Evolutionary conservation across 306 rosid species (phyloP).

Genomic region (Quercus ilex): DNA sequence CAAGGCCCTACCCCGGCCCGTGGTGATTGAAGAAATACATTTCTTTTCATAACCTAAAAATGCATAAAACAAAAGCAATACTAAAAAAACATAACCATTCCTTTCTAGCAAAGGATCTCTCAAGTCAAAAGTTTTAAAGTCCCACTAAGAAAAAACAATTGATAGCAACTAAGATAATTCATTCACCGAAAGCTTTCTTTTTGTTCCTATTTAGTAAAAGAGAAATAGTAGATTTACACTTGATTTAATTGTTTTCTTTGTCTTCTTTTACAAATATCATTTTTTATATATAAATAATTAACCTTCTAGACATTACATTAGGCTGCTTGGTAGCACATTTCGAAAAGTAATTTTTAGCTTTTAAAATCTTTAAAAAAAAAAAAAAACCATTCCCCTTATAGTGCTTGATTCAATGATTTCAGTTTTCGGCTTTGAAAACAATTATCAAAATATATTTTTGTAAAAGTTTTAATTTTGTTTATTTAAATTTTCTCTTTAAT

Average conservation of each 20-base stretch:
- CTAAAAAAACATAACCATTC: background rate
- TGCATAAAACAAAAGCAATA: background rate
- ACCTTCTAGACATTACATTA: too few relatives aligned
- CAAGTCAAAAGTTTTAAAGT: background rate
- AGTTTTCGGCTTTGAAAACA: too few relatives aligned
- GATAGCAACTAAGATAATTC: background rate
- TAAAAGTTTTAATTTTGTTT: too few relatives aligned
- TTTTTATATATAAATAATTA: too few relatives aligned
- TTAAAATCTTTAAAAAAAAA: too few relatives aligned
- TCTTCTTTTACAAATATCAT: too few relatives aligned
- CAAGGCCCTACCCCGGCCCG: background rate
- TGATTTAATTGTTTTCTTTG: too few relatives aligned
- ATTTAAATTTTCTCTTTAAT: too few relatives aligned
- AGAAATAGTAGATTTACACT: background rate
- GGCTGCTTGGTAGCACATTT: too few relatives aligned
- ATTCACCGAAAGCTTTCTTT: background rate
- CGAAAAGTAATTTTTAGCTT: too few relatives aligned
- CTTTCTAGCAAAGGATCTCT: background rate
- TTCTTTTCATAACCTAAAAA: background rate
- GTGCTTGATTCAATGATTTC: too few relatives aligned
- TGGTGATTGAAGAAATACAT: background rate
- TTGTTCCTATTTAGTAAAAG: background rate
- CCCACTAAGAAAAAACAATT: background rate
- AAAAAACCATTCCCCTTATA: background rate
- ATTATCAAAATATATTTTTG: too few relatives aligned